A percentile compares a stretch with the other conserved stretches of the same genome.
Conservation (phyloP, 192 early-diverging fungal species). For the Backusella tuberculispora region DNA sequence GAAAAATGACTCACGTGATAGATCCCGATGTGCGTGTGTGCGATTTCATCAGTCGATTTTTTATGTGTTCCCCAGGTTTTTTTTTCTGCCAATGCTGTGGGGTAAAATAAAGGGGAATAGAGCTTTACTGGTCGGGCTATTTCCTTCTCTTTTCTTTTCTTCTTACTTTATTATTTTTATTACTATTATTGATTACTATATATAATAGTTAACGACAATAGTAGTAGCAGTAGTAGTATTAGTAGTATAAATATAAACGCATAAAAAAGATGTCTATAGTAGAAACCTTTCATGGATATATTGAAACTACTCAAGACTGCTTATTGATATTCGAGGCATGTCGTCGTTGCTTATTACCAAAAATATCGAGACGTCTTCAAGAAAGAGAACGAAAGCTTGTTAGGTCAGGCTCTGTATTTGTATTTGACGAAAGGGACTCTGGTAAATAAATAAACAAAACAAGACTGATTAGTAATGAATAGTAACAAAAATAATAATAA, state of each 20-base stretch:
- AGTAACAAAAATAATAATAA: not conserved
- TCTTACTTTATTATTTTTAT: not conserved
- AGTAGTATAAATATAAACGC: not conserved
- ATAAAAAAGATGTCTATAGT: slow-evolving; percentile 9
- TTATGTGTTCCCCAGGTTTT: not conserved
- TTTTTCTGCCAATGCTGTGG: not conserved
- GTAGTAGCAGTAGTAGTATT: not conserved
- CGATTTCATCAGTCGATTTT: not conserved
- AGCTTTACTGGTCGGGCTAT: not conserved
- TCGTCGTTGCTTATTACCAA: slow-evolving; percentile 29
- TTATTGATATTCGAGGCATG: slow-evolving; percentile 37
- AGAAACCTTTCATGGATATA: slow-evolving; percentile 36
- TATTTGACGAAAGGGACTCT: slow-evolving; percentile 37
- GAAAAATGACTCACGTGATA: not conserved
- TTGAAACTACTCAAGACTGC: slow-evolving; percentile 34
- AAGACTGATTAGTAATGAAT: not conserved
- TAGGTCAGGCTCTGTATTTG: slow-evolving; percentile 28
- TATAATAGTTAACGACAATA: not conserved
- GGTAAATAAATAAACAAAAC: slow-evolving; percentile 14
- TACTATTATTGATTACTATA: not conserved
- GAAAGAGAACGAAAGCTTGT: slow-evolving; percentile 33
- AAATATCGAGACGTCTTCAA: slow-evolving; percentile 29
- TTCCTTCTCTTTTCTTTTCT: not conserved
- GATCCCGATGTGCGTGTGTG: not conserved
- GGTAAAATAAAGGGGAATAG: not conserved